phyloP scores from a whole-genome alignment of 495 filamentous ascomycete species.

The Trichoderma gamsii region DNA sequence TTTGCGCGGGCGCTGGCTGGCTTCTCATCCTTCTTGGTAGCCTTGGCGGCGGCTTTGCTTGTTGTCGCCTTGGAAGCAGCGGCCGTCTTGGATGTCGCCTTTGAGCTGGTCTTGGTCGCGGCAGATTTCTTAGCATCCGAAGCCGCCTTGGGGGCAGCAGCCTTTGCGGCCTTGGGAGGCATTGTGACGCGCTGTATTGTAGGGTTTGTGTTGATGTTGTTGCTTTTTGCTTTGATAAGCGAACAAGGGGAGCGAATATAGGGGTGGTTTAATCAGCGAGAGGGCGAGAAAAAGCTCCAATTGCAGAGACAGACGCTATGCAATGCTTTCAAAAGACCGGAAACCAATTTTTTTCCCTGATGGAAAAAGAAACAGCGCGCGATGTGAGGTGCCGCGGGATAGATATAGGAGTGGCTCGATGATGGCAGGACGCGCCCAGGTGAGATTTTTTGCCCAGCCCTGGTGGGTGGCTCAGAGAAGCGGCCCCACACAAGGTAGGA shows the following conservation, averaged over 20 bases:
- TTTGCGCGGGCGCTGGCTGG: slow-evolving; percentile 15
- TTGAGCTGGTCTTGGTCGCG: slow-evolving; percentile 20
- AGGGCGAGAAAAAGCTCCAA: neutral
- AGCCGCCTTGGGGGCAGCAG: slow-evolving; percentile 12
- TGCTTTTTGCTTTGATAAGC: slow-evolving; percentile 12
- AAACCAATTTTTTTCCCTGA: neutral
- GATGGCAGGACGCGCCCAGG: slow-evolving; percentile 12
- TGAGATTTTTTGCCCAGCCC: slow-evolving; percentile 14
- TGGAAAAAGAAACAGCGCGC: neutral
- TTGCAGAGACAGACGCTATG: neutral
- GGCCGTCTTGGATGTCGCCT: slow-evolving; percentile 23
- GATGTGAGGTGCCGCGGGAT: neutral
- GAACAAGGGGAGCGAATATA: neutral
- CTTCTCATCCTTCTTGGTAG: slow-evolving; percentile 10
- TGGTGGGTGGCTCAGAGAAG: slow-evolving; percentile 13
- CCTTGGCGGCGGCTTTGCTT: slow-evolving; percentile 17
- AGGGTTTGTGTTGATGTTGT: neutral
- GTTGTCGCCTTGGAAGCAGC: slow-evolving; percentile 19
- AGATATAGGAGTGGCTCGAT: slow-evolving; percentile 6
- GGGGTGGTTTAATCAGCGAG: neutral
- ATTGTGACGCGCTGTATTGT: slow-evolving; percentile 18
- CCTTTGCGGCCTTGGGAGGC: slow-evolving; percentile 17
- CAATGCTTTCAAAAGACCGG: neutral
- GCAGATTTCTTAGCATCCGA: slow-evolving; percentile 15
- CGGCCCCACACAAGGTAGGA: slow-evolving; percentile 12